Percentiles rank a stretch among this genome's conserved stretches.
phyloP scores from a whole-genome alignment of 2,329 filamentous ascomycete species.

The Microdochium bolleyi region DNA sequence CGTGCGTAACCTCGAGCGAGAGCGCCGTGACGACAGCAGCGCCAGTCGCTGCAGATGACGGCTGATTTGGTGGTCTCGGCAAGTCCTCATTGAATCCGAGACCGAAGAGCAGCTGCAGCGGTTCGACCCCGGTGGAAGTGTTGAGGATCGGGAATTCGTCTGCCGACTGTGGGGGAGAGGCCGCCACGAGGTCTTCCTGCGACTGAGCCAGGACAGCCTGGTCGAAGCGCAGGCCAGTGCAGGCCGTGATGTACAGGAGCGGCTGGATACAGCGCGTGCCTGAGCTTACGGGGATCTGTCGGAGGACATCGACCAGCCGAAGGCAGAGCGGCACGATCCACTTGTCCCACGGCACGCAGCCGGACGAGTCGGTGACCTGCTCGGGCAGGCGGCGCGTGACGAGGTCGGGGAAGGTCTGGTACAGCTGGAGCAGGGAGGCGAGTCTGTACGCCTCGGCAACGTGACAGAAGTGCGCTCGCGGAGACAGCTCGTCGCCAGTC shows the following conservation, averaged over 20 bases:
- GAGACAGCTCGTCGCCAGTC: constrained; percentile 18
- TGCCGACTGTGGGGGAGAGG: background rate
- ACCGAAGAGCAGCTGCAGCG: background rate
- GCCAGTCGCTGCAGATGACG: constrained; percentile 2
- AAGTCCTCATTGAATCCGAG: background rate
- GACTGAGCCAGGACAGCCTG: constrained; percentile 7
- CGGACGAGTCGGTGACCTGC: constrained; percentile 3
- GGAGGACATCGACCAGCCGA: constrained; percentile 20
- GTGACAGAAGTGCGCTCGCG: constrained; percentile 19
- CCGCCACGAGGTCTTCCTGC: background rate
- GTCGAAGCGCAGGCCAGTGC: constrained; percentile 20
- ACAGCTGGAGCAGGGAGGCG: constrained; percentile 27
- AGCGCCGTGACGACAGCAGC: constrained; percentile 10
- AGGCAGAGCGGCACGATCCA: constrained; percentile 27
- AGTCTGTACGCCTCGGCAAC: constrained; percentile 29
- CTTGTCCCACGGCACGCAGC: constrained; percentile 22
- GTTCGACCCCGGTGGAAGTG: background rate
- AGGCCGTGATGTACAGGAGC: constrained; percentile 26
- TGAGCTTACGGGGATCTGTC: constrained; percentile 23
- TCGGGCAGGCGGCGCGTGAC: constrained; percentile 18
- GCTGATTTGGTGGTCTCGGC: background rate
- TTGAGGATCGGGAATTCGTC: background rate
- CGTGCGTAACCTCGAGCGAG: constrained; percentile 26
- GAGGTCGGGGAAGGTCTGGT: constrained; percentile 27
- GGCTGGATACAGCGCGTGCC: constrained; percentile 28